phyloP scores from a whole-genome alignment of 306 rosid genomes.

The Ormosia emarginata region DNA sequence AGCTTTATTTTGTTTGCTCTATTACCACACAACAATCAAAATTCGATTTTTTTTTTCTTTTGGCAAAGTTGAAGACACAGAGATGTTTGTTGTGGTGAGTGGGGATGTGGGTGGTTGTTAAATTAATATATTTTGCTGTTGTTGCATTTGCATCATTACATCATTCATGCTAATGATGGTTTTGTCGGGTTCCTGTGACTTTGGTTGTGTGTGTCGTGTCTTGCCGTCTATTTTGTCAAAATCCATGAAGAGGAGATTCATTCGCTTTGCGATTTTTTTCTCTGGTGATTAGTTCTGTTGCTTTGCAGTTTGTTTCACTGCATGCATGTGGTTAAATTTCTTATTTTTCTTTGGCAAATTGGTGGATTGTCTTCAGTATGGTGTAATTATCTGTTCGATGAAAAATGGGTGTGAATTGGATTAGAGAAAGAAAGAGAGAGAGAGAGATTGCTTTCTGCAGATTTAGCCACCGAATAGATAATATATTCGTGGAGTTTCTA shows the following conservation, averaged over 20 bases:
- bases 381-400: neutral
- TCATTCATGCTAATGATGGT: constrained; percentile 14
- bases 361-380: neutral
- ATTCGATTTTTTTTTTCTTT: constrained; percentile 11
- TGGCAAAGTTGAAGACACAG: neutral
- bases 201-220: constrained; percentile 31
- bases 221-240: constrained; percentile 30
- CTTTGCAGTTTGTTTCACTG: neutral
- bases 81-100: constrained; percentile 45
- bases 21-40: neutral
- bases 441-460: constrained; percentile 13
- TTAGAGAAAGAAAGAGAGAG: neutral
- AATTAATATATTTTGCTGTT: constrained; percentile 9
- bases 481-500: constrained; percentile 29
- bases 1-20: constrained; percentile 4
- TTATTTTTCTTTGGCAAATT: neutral
- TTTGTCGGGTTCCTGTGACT: constrained; percentile 31
- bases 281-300: neutral
- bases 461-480: constrained; percentile 21
- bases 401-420: constrained; percentile 15
- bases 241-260: constrained; percentile 1
- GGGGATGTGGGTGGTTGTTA: neutral
- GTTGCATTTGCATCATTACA: constrained; percentile 14
- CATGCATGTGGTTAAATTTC: neutral
- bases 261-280: constrained; percentile 10